Conservation (phyloP, 768 basidiomycete species). For the Tremella yokohamensis region DNA sequence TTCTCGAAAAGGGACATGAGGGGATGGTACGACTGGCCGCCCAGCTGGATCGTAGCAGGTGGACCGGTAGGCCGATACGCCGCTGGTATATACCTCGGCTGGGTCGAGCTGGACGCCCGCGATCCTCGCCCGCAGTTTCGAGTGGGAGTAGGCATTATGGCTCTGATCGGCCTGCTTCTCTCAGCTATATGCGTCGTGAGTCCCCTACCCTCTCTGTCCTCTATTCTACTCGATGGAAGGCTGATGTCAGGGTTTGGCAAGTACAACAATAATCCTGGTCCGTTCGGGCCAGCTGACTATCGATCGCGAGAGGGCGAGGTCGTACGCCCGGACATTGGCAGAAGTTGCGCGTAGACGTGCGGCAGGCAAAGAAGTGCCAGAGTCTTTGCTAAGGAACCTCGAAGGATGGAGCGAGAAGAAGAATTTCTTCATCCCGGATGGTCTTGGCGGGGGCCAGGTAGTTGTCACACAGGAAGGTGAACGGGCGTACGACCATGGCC, state of each 20-base stretch:
- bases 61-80: conserved; percentile 39
- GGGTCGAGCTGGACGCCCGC: conserved; percentile 28
- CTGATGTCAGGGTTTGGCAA: conserved; percentile 35
- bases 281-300: conserved; percentile 32
- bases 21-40: conserved; percentile 36
- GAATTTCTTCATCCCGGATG: conserved; percentile 15
- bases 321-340: conserved; percentile 15
- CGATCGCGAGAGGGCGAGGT: conserved; percentile 26
- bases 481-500: conserved; percentile 35
- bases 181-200: conserved; percentile 30
- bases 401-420: conserved; percentile 13
- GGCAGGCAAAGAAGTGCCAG: conserved; percentile 14
- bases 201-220: conserved; percentile 1
- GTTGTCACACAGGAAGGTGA: conserved; percentile 19
- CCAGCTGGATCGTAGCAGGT: conserved; percentile 33
- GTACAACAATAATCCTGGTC: conserved; percentile 20
- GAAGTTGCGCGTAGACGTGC: conserved; percentile 10
- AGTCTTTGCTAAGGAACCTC: not conserved
- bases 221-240: not conserved
- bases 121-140: conserved; percentile 17
- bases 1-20: conserved; percentile 17
- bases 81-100: conserved; percentile 34
- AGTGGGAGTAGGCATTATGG: conserved; percentile 24
- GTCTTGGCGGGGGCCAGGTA: conserved; percentile 13
- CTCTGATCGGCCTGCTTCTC: conserved; percentile 23